Evolutionary conservation across 2,329 filamentous ascomycete species (phyloP).

Genomic region (Colletotrichum sojae): DNA sequence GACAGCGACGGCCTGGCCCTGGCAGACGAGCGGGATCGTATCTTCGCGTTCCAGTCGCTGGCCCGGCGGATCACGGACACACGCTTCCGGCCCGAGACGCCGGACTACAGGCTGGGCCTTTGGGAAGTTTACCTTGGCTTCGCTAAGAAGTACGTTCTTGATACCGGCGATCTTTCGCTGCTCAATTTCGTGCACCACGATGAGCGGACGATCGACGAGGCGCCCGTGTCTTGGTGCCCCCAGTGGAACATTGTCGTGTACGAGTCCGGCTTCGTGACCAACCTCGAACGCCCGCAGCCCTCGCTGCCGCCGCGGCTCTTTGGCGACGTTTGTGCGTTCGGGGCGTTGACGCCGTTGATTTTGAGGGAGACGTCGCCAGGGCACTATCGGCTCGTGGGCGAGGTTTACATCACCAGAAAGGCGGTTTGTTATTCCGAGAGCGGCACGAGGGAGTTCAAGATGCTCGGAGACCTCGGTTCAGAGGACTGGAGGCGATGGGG

Average conservation of each 20-base stretch:
- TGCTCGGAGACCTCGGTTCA: background rate
- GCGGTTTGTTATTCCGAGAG: background rate
- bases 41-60: slow-evolving; percentile 51
- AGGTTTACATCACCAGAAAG: background rate
- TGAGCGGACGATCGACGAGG: background rate
- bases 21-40: slow-evolving; percentile 44
- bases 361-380: background rate
- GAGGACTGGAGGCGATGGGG: background rate
- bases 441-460: background rate
- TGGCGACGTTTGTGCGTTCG: background rate
- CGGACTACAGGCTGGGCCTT: background rate
- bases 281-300: no score
- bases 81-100: background rate
- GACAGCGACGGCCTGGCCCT: slow-evolving; percentile 46
- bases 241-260: background rate
- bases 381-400: background rate
- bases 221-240: background rate
- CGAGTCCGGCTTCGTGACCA: background rate
- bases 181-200: background rate
- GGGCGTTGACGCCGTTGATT: background rate
- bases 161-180: background rate
- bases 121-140: background rate
- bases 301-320: no score
- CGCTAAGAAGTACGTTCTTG: background rate
- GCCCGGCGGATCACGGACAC: background rate